Evolutionary conservation across 768 basidiomycete genomes (phyloP).

Genomic region (Russula sp.): DNA sequence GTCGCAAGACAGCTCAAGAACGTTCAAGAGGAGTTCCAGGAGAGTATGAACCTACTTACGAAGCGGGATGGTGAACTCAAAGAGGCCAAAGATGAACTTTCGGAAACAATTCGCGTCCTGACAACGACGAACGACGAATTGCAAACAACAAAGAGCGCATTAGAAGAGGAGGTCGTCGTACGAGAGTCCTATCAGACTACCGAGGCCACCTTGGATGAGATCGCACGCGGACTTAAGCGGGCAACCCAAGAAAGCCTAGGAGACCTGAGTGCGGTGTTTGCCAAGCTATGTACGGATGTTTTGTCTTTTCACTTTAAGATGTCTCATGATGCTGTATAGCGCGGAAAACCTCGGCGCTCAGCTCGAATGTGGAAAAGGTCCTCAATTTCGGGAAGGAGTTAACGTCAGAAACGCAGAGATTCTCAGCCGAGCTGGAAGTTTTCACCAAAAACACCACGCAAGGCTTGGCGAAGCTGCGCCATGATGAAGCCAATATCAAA

Average conservation of each 20-base stretch:
- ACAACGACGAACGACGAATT: conserved; percentile 56
- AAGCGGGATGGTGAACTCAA: conserved; percentile 75
- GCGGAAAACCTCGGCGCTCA: conserved; percentile 64
- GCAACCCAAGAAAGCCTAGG: conserved; percentile 64
- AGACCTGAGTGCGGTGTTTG: conserved; percentile 70
- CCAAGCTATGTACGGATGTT: conserved; percentile 68
- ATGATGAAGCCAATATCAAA: conserved; percentile 54
- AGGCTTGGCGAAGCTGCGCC: conserved; percentile 50
- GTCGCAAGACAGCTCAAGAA: conserved; percentile 77
- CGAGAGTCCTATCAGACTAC: conserved; percentile 74
- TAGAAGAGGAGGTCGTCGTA: conserved; percentile 79
- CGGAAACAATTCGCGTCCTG: conserved; percentile 52
- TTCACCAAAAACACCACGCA: conserved; percentile 58
- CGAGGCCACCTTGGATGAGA: conserved; percentile 65
- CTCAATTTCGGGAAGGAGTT: conserved; percentile 60
- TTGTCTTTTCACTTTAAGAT: not conserved
- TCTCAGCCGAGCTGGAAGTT: conserved; percentile 58
- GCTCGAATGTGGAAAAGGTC: conserved; percentile 64
- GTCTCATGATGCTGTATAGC: conserved; percentile 45
- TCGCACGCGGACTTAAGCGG: conserved; percentile 66
- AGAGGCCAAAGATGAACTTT: conserved; percentile 54
- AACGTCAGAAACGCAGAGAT: conserved; percentile 48
- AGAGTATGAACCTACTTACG: conserved; percentile 74
- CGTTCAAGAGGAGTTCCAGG: conserved; percentile 88
- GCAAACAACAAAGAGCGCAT: conserved; percentile 50